Conservation (phyloP, 805 yeast genomes). For the Yamadazyma philogaea region DNA sequence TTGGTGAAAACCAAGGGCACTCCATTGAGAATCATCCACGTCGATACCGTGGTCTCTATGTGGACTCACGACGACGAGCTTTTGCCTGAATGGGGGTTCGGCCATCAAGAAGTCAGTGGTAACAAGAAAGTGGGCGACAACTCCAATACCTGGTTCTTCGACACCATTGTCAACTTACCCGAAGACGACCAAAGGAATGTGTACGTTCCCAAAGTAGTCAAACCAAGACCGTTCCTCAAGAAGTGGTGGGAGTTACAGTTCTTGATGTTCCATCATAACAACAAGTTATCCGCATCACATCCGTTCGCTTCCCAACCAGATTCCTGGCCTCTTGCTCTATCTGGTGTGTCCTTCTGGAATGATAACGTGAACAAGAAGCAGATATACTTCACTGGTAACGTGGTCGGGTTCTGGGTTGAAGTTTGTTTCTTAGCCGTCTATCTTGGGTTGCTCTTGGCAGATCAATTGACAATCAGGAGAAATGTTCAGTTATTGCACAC, state of each 20-base stretch:
- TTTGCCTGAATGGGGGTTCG: constrained; percentile 93
- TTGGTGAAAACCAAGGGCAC: constrained; percentile 68
- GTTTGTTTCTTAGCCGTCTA: constrained; percentile 60
- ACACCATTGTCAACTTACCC: constrained; percentile 57
- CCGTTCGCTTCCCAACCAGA: constrained; percentile 94
- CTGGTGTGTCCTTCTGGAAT: constrained; percentile 98
- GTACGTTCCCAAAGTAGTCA: constrained; percentile 64
- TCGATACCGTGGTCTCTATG: constrained; percentile 85
- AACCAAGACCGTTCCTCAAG: constrained; percentile 64
- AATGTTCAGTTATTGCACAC: constrained; percentile 53
- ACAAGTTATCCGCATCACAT: constrained; percentile 79
- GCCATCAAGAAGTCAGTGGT: constrained; percentile 93
- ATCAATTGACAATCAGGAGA: constrained; percentile 76
- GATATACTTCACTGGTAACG: constrained; percentile 87
- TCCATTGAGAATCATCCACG: constrained; percentile 69
- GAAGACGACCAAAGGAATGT: constrained; percentile 54
- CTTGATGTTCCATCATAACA: constrained; percentile 89
- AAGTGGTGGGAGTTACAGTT: constrained; percentile 90
- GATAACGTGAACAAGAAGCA: constrained; percentile 61
- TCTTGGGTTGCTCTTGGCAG: constrained; percentile 64
- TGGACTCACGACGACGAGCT: constrained; percentile 85
- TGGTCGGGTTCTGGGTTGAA: constrained; percentile 88
- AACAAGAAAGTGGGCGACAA: constrained; percentile 72
- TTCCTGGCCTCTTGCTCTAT: constrained; percentile 83
- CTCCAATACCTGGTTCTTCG: constrained; percentile 74